A percentile compares a stretch with the other conserved stretches of the same genome.
Evolutionary conservation across 768 basidiomycete genomes (phyloP).

Genomic region (Russula earlei): DNA sequence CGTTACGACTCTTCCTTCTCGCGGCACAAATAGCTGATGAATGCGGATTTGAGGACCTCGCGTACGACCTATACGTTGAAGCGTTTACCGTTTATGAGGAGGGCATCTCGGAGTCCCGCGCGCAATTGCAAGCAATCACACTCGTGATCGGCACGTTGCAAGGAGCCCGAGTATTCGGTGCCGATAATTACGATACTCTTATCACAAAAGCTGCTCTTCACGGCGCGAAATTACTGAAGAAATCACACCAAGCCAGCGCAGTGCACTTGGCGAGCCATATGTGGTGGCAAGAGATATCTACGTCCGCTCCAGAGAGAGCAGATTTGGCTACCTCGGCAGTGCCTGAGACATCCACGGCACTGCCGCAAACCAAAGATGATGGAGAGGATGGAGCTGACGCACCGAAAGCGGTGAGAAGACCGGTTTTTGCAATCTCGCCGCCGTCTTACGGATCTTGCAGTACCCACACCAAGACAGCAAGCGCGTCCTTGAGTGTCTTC

Average conservation of each 20-base stretch:
- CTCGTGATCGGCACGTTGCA: slow-evolving; percentile 88
- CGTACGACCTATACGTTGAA: slow-evolving; percentile 96
- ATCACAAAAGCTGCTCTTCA: slow-evolving; percentile 99
- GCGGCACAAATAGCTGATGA: slow-evolving; percentile 94
- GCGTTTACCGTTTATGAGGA: slow-evolving; percentile 98
- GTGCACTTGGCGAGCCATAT: slow-evolving; percentile 93
- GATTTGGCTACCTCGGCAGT: slow-evolving; percentile 31
- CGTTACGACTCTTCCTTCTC: slow-evolving; percentile 89
- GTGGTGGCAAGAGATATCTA: slow-evolving; percentile 82
- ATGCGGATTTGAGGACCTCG: slow-evolving; percentile 89
- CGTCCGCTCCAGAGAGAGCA: slow-evolving; percentile 35
- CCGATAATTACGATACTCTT: slow-evolving; percentile 93
- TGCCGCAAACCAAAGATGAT: slow-evolving; percentile 32
- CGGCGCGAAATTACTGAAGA: slow-evolving; percentile 92
- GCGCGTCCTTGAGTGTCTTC: slow-evolving; percentile 93
- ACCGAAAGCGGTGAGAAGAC: slow-evolving; percentile 25
- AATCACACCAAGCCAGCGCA: slow-evolving; percentile 94
- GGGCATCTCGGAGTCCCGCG: slow-evolving; percentile 89
- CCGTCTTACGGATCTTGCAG: slow-evolving; percentile 29
- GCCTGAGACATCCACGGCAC: slow-evolving; percentile 26
- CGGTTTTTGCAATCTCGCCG: not conserved
- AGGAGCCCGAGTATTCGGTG: slow-evolving; percentile 81
- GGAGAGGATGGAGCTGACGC: slow-evolving; percentile 33
- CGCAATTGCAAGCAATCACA: slow-evolving; percentile 95
- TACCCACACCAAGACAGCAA: slow-evolving; percentile 92